phyloP scores from a whole-genome alignment of 495 filamentous ascomycete genomes.

The Talaromyces thailandensis region DNA sequence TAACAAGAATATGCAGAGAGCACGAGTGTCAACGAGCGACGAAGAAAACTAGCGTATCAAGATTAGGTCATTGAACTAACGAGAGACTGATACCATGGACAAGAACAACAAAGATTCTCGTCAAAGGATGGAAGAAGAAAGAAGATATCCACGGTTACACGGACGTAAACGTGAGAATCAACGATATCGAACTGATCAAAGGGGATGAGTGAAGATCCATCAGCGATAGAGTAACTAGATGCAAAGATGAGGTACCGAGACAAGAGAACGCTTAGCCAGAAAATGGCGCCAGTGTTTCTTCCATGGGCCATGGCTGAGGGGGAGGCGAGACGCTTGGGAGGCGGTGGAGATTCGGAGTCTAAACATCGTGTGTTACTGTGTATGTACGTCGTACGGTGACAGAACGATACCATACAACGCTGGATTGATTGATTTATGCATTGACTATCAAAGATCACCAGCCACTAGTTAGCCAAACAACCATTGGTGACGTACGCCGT shows the following conservation, averaged over 20 bases:
- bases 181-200: neutral
- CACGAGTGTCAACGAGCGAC: neutral
- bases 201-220: neutral
- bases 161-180: neutral
- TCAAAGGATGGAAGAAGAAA: neutral
- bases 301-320: neutral
- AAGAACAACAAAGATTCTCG: neutral
- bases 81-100: slow-evolving; percentile 1
- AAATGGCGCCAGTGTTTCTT: neutral
- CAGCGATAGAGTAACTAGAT: neutral
- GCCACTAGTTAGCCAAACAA: neutral
- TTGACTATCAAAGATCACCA: neutral
- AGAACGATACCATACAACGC: neutral
- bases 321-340: neutral
- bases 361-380: neutral
- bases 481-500: neutral
- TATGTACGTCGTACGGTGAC: neutral
- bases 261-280: neutral
- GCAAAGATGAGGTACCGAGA: no score
- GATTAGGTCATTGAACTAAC: neutral
- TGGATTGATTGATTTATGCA: neutral
- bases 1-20: neutral
- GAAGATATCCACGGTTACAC: neutral
- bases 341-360: neutral
- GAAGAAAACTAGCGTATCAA: neutral